phyloP scores from a whole-genome alignment of 2,329 filamentous ascomycete species.

The Teratosphaeria pseudoeucalypti region DNA sequence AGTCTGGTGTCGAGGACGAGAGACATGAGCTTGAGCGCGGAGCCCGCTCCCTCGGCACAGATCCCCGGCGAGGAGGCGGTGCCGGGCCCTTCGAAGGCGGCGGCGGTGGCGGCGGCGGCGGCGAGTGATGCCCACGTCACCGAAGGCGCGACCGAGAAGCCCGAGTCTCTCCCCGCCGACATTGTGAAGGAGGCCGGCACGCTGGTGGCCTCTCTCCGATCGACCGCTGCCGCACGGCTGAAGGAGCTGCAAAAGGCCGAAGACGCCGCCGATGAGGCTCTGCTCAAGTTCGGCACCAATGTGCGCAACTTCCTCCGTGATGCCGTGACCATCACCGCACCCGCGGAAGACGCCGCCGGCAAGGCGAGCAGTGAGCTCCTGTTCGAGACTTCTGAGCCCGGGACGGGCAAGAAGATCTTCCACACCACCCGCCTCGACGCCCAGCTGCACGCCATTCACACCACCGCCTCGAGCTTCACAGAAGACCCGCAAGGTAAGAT shows the following conservation, averaged over 20 bases:
- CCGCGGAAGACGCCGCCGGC: constrained; percentile 37
- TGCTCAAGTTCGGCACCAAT: constrained; percentile 82
- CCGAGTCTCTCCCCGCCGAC: constrained; percentile 38
- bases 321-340: constrained; percentile 77
- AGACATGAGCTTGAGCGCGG: constrained; percentile 16
- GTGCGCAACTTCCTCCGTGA: constrained; percentile 83
- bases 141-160: constrained; percentile 16
- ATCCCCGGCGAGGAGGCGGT: constrained; percentile 23
- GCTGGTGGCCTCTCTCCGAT: constrained; percentile 60
- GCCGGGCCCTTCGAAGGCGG: constrained; percentile 3
- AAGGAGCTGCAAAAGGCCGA: constrained; percentile 87
- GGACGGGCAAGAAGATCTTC: constrained; percentile 79
- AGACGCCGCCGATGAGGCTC: constrained; percentile 89
- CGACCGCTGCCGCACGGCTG: constrained; percentile 42
- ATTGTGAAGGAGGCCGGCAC: constrained; percentile 48
- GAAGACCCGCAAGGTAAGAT: constrained; percentile 56
- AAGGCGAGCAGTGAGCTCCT: constrained; percentile 50
- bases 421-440: constrained; percentile 92
- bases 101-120: background rate
- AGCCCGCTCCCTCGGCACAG: constrained; percentile 6
- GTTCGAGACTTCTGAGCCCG: constrained; percentile 87
- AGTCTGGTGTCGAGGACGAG: constrained; percentile 32
- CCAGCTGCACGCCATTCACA: constrained; percentile 91
- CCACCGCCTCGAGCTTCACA: constrained; percentile 67
- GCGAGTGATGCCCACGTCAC: background rate